A percentile compares a stretch with the other conserved stretches of the same genome.
Conservation (phyloP, 306 rosid species). For the Corylus heterophylla region DNA sequence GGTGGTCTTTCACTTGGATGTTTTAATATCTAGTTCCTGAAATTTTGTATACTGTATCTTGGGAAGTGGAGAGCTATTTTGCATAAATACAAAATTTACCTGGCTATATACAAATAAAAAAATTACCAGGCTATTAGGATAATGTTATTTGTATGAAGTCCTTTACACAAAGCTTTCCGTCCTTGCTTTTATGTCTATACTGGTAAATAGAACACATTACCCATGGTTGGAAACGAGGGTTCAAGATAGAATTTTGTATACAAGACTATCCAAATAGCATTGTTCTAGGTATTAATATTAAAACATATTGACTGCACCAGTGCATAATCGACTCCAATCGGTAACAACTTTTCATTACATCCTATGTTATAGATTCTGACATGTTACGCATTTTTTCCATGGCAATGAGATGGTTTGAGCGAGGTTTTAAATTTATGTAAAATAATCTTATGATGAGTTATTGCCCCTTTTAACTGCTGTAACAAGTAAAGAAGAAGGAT, state of each 20-base stretch:
- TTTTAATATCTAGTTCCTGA: not conserved
- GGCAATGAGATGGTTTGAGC: not conserved
- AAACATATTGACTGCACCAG: not conserved
- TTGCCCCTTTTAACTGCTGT: not conserved
- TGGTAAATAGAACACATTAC: not conserved
- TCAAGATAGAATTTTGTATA: not conserved
- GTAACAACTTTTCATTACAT: not conserved
- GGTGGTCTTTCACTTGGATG: constrained; percentile 18
- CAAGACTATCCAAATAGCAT: not conserved
- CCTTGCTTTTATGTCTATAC: not conserved
- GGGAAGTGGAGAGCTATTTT: not conserved
- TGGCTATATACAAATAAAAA: not conserved
- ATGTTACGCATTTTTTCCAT: no score
- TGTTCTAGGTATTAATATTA: not conserved
- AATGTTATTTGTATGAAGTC: not conserved
- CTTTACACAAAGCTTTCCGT: not conserved
- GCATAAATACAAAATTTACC: not conserved
- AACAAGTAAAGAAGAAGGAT: not conserved
- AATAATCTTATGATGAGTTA: not conserved
- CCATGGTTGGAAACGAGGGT: not conserved
- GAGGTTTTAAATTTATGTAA: not conserved
- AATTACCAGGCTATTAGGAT: not conserved
- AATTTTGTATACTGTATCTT: not conserved
- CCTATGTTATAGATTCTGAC: not conserved
- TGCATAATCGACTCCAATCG: not conserved